Evolutionary conservation across 2,329 filamentous ascomycete genomes (phyloP), one percentile per base, ranked within the genome.

Genomic region (Fusarium solani-melongenae): DNA sequence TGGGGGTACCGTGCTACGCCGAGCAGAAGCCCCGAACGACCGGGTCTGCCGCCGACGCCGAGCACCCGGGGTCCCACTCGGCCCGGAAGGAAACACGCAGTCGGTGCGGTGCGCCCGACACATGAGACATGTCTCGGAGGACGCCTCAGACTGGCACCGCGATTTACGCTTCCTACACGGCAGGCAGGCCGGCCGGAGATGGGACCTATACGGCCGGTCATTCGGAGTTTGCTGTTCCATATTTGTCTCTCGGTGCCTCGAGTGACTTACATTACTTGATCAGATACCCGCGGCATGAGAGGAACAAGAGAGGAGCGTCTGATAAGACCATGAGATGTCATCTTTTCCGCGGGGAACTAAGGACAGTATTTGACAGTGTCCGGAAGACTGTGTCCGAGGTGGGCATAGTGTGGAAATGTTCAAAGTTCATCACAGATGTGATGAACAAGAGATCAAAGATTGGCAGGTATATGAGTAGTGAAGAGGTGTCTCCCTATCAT

Each of bases 141-240:
- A 84, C 15, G 87, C 81, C 74, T 90, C 88, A 31, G 89, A 86
- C 20, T 89, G 90, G 77, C 90, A 92, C 72, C 90, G 85, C 3
- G 89, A 90, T 78, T 91, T 91, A 68, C 90, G 86, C 68, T 86
- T 86, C 62, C 90, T 85, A 76, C 90, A 92, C 15, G 89, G 82
- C 61, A 89, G 82, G 80, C 90, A 92, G 10, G 90, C 90, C 58
- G 89, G 88, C 41, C 88, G 86, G 69, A 90, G 86, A 80, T 91
- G 90, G 9, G 89, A 91, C 67, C 90, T 84, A 76, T 91, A 91
- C 4, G 89, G 90, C 51, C 90, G 73, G 15, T 71, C 69, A 62
- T 72, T 73, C 6, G 60, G 67, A 38, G 20, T 51, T 15, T 63
- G 62, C 24, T 58, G 67, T 64, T 71, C 67, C 74, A 72, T 72